A percentile compares a stretch with the other conserved stretches of the same genome.
These are phyloP conservation scores for Ilyonectria sp. DNA, from an alignment of 2,329 filamentous ascomycete genomes.

Conservation along the genomic window DNA sequence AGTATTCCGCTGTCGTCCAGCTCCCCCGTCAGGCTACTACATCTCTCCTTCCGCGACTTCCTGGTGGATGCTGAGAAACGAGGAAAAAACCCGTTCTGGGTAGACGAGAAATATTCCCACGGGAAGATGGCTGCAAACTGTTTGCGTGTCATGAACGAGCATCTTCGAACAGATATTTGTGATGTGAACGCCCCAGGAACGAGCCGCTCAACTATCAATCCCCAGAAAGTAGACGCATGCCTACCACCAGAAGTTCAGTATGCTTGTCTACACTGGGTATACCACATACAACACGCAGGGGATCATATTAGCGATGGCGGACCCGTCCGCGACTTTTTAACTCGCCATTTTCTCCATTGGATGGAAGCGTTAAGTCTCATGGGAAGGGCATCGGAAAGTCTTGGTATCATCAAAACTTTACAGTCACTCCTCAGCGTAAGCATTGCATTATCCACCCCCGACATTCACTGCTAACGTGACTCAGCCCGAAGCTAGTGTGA, in stretches of 20 bases:
- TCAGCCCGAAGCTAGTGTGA: background rate
- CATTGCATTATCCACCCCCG: too few species aligned
- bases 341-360: conserved; percentile 58
- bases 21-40: conserved; percentile 27
- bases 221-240: conserved; percentile 5
- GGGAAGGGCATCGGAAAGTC: conserved; percentile 33
- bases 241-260: conserved; percentile 55
- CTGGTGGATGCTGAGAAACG: conserved; percentile 50
- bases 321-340: conserved; percentile 53
- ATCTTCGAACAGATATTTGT: conserved; percentile 22
- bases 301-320: conserved; percentile 48
- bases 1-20: background rate
- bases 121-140: conserved; percentile 44
- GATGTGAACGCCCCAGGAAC: background rate
- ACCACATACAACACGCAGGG: conserved; percentile 51
- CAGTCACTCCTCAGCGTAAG: background rate
- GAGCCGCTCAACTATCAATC: conserved; percentile 2
- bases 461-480: background rate
- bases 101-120: conserved; percentile 54
- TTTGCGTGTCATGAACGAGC: conserved; percentile 10
- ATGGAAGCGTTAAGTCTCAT: conserved; percentile 56
- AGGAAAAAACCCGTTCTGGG: conserved; percentile 51
- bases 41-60: conserved; percentile 56
- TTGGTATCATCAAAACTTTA: background rate
- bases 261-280: conserved; percentile 57